These are phyloP conservation scores for Solioccasus polychromus DNA, from an alignment of 768 basidiomycete species.

Conservation along the genomic window DNA sequence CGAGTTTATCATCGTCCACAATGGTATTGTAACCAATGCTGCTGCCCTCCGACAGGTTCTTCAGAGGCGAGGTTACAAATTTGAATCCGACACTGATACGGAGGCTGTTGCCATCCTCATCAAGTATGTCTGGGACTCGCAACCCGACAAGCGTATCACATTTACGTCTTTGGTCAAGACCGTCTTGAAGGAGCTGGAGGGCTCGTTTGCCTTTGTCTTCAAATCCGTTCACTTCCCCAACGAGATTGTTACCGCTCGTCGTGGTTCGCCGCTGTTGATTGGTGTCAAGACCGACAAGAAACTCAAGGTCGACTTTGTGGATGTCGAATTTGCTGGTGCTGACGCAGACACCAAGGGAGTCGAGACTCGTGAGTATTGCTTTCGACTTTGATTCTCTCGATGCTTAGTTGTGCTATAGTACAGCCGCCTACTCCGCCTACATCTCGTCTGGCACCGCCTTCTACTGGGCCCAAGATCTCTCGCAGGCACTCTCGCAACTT, in stretches of 20 bases:
- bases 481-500: constrained; percentile 97
- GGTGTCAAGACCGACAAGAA: constrained; percentile 99
- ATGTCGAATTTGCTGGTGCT: constrained; percentile 89
- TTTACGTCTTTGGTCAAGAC: constrained; percentile 94
- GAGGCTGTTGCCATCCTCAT: constrained; percentile 95
- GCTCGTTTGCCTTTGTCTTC: constrained; percentile 99
- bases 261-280: constrained; percentile 93
- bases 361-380: constrained; percentile 39
- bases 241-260: constrained; percentile 92
- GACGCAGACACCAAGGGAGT: constrained; percentile 49
- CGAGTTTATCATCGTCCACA: constrained; percentile 95
- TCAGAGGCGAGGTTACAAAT: constrained; percentile 92
- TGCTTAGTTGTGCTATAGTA: constrained; percentile 25
- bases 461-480: constrained; percentile 72
- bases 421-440: constrained; percentile 52
- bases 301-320: constrained; percentile 99
- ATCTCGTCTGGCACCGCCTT: constrained; percentile 60
- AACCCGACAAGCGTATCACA: constrained; percentile 76
- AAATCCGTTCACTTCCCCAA: constrained; percentile 95
- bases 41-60: constrained; percentile 86
- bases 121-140: constrained; percentile 96
- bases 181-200: constrained; percentile 96
- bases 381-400: background rate
- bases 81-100: constrained; percentile 95
- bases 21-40: constrained; percentile 97